These are phyloP conservation scores for Umbelopsis ramanniana DNA, from an alignment of 192 early-diverging fungal species.

Conservation along the genomic window DNA sequence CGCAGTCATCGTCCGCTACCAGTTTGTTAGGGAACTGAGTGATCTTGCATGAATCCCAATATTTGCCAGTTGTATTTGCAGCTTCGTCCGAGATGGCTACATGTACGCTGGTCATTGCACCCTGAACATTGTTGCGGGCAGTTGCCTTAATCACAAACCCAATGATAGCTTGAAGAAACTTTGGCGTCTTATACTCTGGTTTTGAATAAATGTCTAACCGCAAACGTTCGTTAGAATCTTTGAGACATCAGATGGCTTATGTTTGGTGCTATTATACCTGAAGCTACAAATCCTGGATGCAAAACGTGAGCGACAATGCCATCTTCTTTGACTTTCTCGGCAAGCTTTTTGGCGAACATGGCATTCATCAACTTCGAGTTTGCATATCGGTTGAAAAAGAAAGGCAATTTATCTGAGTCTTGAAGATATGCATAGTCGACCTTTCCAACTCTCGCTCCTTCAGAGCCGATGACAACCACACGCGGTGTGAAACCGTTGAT, in stretches of 20 bases:
- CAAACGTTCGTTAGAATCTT: neutral
- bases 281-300: slow-evolving; percentile 49
- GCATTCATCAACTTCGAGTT: slow-evolving; percentile 61
- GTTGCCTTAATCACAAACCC: neutral
- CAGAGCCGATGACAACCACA: slow-evolving; percentile 12
- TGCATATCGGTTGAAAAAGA: slow-evolving; percentile 43
- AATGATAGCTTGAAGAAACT: neutral
- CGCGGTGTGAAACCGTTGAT: slow-evolving; percentile 8
- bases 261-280: slow-evolving; percentile 1
- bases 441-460: slow-evolving; percentile 27
- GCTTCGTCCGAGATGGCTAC: slow-evolving; percentile 21
- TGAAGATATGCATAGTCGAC: slow-evolving; percentile 43
- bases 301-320: slow-evolving; percentile 50
- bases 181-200: neutral
- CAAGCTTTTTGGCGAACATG: slow-evolving; percentile 53
- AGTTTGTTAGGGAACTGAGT: neutral
- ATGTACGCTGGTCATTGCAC: slow-evolving; percentile 25
- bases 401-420: slow-evolving; percentile 37
- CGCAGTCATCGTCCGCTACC: neutral
- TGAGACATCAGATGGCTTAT: too few relatives aligned
- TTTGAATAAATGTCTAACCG: neutral
- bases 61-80: slow-evolving; percentile 6
- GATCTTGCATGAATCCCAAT: slow-evolving; percentile 26
- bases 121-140: slow-evolving; percentile 2
- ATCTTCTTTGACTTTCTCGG: slow-evolving; percentile 35